phyloP scores from a whole-genome alignment of 2,329 filamentous ascomycete genomes.

The Tolypocladium ophioglossoides region DNA sequence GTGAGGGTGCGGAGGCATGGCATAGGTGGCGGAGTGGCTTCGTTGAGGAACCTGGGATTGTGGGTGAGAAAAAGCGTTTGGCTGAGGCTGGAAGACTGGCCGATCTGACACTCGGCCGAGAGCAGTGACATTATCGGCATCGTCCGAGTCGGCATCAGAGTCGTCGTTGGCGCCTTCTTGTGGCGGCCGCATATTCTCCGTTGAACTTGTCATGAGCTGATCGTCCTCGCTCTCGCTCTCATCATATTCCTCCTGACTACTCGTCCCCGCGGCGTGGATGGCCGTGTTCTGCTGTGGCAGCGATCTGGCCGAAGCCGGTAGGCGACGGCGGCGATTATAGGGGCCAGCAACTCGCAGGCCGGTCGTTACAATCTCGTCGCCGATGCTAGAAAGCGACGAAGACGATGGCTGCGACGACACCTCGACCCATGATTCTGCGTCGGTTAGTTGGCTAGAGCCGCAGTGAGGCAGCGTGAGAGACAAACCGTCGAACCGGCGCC shows the following conservation, averaged over 20 bases:
- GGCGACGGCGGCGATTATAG: conserved; percentile 49
- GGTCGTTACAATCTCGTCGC: conserved; percentile 84
- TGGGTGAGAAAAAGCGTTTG: conserved; percentile 85
- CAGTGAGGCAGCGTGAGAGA: conserved; percentile 1
- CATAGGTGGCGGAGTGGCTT: conserved; percentile 37
- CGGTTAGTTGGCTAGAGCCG: conserved; percentile 5
- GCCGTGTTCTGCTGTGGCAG: conserved; percentile 29
- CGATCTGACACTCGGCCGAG: conserved; percentile 51
- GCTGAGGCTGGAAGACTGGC: conserved; percentile 67
- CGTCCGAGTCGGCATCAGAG: conserved; percentile 38
- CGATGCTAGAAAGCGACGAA: conserved; percentile 77
- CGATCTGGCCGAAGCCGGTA: conserved; percentile 20
- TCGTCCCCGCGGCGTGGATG: conserved; percentile 37
- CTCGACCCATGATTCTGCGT: conserved; percentile 89
- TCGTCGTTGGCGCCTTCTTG: conserved; percentile 28
- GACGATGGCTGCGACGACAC: conserved; percentile 87
- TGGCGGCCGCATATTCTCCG: conserved; percentile 36
- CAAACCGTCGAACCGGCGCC: conserved; percentile 26
- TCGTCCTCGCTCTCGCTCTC: conserved; percentile 90
- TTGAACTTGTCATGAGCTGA: conserved; percentile 47
- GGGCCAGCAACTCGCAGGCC: conserved; percentile 67
- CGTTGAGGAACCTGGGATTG: conserved; percentile 41
- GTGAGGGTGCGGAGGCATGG: conserved; percentile 36
- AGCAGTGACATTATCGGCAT: conserved; percentile 72
- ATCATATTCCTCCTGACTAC: conserved; percentile 90